Evolutionary conservation across 257 asterid species (phyloP).

Genomic region (Scutellaria barbata): DNA sequence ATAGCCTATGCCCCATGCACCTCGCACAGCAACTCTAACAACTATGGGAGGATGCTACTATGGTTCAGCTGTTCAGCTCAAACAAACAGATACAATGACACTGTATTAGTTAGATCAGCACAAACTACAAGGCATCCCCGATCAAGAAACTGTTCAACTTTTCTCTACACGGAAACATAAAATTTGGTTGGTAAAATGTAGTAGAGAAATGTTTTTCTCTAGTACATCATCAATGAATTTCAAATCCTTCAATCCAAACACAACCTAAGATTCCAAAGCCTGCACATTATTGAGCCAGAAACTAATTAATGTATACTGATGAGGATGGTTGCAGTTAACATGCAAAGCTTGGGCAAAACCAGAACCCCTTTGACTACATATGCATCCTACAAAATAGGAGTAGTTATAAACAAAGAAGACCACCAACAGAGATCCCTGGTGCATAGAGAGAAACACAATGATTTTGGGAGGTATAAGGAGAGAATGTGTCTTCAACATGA

Average conservation of each 20-base stretch:
- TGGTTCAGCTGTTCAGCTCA: constrained; percentile 8
- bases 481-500: neutral
- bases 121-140: neutral
- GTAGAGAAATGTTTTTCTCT: too few species aligned
- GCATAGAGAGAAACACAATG: constrained; percentile 4
- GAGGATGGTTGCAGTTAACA: neutral
- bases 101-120: constrained; percentile 9
- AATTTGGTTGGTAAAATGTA: neutral
- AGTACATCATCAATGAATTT: too few species aligned
- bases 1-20: too few species aligned
- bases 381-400: neutral
- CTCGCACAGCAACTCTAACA: too few species aligned
- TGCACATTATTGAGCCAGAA: neutral
- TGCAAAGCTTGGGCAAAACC: neutral
- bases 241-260: neutral
- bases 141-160: neutral
- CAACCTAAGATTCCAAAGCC: neutral
- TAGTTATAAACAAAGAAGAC: neutral
- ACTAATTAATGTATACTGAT: neutral
- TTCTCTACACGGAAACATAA: neutral
- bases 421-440: neutral
- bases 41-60: neutral
- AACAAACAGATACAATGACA: neutral
- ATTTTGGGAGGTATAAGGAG: neutral
- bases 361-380: neutral